phyloP scores from a whole-genome alignment of 169 alveolate species.

The Cryptosporidium baileyi region DNA sequence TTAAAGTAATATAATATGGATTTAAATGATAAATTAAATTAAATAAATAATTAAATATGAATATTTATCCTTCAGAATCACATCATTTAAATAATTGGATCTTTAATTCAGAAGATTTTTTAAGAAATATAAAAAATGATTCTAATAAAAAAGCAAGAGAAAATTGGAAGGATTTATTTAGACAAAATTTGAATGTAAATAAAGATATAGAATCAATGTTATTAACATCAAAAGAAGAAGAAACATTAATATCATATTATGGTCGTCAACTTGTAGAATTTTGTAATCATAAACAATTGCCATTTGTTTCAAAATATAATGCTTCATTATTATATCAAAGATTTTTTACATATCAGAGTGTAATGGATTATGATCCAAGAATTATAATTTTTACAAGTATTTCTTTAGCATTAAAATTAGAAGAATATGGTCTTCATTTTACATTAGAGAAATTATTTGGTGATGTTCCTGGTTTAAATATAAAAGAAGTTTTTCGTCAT shows the following conservation, averaged over 20 bases:
- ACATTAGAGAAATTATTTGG: conserved; percentile 61
- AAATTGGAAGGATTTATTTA: conserved; percentile 15
- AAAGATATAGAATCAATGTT: background rate
- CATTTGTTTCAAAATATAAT: conserved; percentile 42
- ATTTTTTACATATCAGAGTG: conserved; percentile 73
- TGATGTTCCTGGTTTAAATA: conserved; percentile 68
- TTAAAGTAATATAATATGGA: background rate
- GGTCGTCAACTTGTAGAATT: conserved; percentile 51
- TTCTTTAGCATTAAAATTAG: conserved; percentile 74
- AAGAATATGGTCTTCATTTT: conserved; percentile 74
- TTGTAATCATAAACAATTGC: conserved; percentile 55
- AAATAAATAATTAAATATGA: background rate
- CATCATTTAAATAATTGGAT: conserved; percentile 60
- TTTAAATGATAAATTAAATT: background rate
- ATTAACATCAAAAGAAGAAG: conserved; percentile 41
- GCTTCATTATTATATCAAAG: conserved; percentile 72
- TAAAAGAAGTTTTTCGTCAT: conserved; percentile 36
- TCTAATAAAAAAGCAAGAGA: conserved; percentile 22
- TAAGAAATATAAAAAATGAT: background rate
- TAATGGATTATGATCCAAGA: conserved; percentile 77
- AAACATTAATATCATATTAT: conserved; percentile 20
- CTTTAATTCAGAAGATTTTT: background rate
- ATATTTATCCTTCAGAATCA: conserved; percentile 29
- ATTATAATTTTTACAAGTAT: conserved; percentile 76
- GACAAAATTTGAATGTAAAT: background rate